Percentiles rank a stretch among this genome's conserved stretches.
Evolutionary conservation across 140 eudicot species (phyloP).

Genomic region (Bidens hawaiensis): DNA sequence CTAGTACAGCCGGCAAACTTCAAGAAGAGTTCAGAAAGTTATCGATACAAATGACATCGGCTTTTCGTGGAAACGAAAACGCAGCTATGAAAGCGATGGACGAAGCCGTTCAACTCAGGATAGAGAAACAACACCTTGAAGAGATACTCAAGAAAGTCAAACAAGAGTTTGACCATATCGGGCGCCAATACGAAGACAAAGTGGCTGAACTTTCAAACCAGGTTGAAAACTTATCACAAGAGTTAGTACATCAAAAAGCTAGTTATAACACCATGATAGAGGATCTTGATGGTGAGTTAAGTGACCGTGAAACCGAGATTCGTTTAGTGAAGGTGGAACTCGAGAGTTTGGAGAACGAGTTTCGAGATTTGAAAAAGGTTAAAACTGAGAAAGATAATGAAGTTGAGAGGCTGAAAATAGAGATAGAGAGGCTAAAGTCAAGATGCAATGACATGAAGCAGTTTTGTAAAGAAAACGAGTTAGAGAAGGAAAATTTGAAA

Average conservation of each 20-base stretch:
- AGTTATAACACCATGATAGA: conserved; percentile 34
- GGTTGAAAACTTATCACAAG: conserved; percentile 32
- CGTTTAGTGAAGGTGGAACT: conserved; percentile 39
- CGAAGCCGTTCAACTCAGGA: conserved; percentile 72
- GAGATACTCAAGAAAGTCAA: conserved; percentile 47
- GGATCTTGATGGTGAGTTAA: conserved; percentile 40
- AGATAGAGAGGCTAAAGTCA: conserved; percentile 46
- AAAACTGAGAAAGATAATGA: conserved; percentile 46
- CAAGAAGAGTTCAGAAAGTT: conserved; percentile 85
- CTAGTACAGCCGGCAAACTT: conserved; percentile 71
- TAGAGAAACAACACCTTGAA: conserved; percentile 54
- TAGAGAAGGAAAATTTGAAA: conserved; percentile 55
- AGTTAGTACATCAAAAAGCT: conserved; percentile 39
- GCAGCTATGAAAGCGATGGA: conserved; percentile 66
- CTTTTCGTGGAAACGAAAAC: conserved; percentile 78
- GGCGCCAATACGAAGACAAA: conserved; percentile 46
- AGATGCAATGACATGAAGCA: conserved; percentile 44
- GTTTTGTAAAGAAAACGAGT: conserved; percentile 42
- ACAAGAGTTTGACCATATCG: conserved; percentile 42
- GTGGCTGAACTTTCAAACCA: conserved; percentile 40
- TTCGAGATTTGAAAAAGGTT: conserved; percentile 27
- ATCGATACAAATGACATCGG: conserved; percentile 63
- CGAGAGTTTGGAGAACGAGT: conserved; percentile 40
- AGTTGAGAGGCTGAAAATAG: conserved; percentile 43
- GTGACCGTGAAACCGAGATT: conserved; percentile 39